phyloP scores from a whole-genome alignment of 2,329 filamentous ascomycete genomes.

The Sporothrix protearum region DNA sequence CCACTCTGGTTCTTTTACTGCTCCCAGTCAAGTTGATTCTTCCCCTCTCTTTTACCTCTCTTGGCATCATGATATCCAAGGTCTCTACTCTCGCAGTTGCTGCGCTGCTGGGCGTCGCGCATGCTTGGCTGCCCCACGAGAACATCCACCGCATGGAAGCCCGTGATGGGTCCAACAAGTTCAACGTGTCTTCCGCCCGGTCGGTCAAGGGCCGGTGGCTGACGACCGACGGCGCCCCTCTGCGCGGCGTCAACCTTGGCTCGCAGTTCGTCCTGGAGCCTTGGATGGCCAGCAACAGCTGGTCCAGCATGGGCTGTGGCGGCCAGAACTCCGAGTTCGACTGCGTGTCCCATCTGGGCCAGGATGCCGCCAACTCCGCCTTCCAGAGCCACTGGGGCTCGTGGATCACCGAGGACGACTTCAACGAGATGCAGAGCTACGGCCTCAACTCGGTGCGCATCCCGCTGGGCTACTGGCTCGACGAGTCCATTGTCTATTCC shows the following conservation, averaged over 20 bases:
- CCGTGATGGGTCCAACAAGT: constrained; percentile 26
- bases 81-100: background rate
- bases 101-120: background rate
- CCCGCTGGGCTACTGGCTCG: constrained; percentile 55
- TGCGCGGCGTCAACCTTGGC: constrained; percentile 47
- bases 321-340: constrained; percentile 50
- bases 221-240: constrained; percentile 11
- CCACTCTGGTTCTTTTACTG: too few relatives aligned
- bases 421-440: constrained; percentile 47
- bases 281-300: constrained; percentile 49
- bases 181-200: constrained; percentile 18
- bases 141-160: constrained; percentile 25
- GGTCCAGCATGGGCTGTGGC: constrained; percentile 48
- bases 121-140: constrained; percentile 25
- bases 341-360: constrained; percentile 49
- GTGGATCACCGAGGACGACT: constrained; percentile 49
- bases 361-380: constrained; percentile 43
- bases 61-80: background rate
- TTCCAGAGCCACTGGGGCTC: constrained; percentile 50
- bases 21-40: too few relatives aligned
- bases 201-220: constrained; percentile 21
- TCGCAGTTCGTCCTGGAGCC: constrained; percentile 46
- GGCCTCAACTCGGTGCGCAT: constrained; percentile 54
- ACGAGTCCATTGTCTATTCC: constrained; percentile 46
- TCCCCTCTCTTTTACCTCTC: background rate